Conservation (phyloP, 2,329 filamentous ascomycete genomes). For the Fusarium transvaalense region DNA sequence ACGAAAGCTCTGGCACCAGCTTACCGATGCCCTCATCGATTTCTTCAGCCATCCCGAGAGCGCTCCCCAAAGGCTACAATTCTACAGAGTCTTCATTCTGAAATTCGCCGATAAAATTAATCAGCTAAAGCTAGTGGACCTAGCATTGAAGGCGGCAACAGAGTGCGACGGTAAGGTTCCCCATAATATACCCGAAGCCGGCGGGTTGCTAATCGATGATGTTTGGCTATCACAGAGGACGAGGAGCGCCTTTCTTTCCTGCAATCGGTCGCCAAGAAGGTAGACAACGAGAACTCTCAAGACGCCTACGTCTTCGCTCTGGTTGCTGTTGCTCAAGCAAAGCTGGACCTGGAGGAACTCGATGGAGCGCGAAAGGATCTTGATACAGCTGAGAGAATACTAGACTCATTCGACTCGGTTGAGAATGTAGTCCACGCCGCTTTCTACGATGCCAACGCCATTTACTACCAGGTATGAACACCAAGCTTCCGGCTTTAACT, state of each 20-base stretch:
- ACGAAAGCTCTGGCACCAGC: constrained; percentile 98
- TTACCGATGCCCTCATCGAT: constrained; percentile 87
- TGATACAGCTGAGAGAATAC: constrained; percentile 85
- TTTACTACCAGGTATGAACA: constrained; percentile 81
- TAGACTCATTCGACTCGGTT: constrained; percentile 93
- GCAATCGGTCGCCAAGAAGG: constrained; percentile 83
- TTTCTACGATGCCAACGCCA: constrained; percentile 95
- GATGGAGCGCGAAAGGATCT: constrained; percentile 89
- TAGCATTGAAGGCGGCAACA: constrained; percentile 87
- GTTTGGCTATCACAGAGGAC: constrained; percentile 71
- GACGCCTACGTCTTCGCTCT: constrained; percentile 96
- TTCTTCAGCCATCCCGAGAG: constrained; percentile 90
- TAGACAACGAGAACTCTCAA: constrained; percentile 92
- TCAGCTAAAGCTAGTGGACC: constrained; percentile 93
- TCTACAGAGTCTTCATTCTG: constrained; percentile 95
- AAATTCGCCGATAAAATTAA: constrained; percentile 99
- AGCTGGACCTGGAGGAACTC: constrained; percentile 82
- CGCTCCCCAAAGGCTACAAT: constrained; percentile 83
- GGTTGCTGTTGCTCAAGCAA: constrained; percentile 88
- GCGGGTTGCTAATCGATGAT: constrained; percentile 24
- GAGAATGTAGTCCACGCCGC: constrained; percentile 95
- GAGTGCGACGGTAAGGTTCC: constrained; percentile 80
- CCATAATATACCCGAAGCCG: constrained; percentile 18
- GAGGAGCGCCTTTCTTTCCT: constrained; percentile 89
- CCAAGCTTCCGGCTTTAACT: background rate